Conservation (phyloP, 2,329 filamentous ascomycete species). For the Lachnum nothofagi region DNA sequence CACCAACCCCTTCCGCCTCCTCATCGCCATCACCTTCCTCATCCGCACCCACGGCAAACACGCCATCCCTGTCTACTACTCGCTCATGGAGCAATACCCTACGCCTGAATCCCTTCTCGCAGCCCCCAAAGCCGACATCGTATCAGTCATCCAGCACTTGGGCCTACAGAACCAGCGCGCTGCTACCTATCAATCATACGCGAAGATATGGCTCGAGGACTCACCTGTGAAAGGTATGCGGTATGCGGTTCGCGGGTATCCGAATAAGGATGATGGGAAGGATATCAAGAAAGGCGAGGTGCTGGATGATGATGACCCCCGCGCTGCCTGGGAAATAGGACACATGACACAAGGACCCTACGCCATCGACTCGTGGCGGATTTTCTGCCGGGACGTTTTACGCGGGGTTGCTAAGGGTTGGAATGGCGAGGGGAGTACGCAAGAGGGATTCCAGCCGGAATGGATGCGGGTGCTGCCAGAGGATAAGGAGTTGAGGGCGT, state of each 20-base stretch:
- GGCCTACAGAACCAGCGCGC: constrained; percentile 68
- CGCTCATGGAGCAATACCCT: constrained; percentile 63
- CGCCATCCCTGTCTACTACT: constrained; percentile 71
- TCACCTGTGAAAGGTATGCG: constrained; percentile 57
- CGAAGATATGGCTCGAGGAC: constrained; percentile 58
- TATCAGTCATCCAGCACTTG: constrained; percentile 61
- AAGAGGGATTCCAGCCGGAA: constrained; percentile 66
- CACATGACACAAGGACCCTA: constrained; percentile 80
- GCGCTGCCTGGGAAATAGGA: constrained; percentile 69
- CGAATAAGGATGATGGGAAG: constrained; percentile 43
- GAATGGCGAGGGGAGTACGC: constrained; percentile 50
- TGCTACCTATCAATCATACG: constrained; percentile 63
- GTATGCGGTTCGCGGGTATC: constrained; percentile 54
- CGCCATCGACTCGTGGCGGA: constrained; percentile 84
- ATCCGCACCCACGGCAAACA: constrained; percentile 71
- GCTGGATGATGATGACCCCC: constrained; percentile 39
- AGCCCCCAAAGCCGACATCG: constrained; percentile 52
- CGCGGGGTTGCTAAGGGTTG: constrained; percentile 62
- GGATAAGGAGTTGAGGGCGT: constrained; percentile 87
- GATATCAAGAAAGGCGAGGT: constrained; percentile 44
- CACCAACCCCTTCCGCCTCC: constrained; percentile 69
- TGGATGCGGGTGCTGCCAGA: constrained; percentile 81
- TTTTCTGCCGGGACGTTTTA: constrained; percentile 80
- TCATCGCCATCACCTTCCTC: constrained; percentile 78
- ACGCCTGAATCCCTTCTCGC: constrained; percentile 57